Evolutionary conservation across 2,329 filamentous ascomycete species (phyloP).

Genomic region (Neurospora sp.): DNA sequence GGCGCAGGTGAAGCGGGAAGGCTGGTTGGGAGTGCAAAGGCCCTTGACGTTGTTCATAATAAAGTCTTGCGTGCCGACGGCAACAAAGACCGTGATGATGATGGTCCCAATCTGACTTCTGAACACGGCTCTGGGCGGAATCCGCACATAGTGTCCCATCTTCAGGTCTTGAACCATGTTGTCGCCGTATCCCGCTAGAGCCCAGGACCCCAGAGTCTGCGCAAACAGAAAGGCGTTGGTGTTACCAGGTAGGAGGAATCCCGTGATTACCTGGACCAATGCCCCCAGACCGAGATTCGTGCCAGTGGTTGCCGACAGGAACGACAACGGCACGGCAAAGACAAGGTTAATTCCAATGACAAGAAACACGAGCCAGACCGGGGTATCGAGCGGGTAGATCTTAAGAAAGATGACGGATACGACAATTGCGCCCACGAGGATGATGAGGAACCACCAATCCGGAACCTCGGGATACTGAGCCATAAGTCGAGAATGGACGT

Average conservation of each 20-base stretch:
- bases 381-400: conserved; percentile 23
- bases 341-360: conserved; percentile 28
- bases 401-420: conserved; percentile 24
- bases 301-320: conserved; percentile 34
- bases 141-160: conserved; percentile 32
- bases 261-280: conserved; percentile 33
- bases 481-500: conserved; percentile 34
- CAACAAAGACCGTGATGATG: conserved; percentile 30
- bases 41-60: conserved; percentile 28
- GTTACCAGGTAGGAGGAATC: conserved; percentile 22
- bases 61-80: conserved; percentile 31
- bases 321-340: conserved; percentile 32
- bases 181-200: conserved; percentile 31
- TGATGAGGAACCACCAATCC: conserved; percentile 38
- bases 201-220: conserved; percentile 30
- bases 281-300: conserved; percentile 32
- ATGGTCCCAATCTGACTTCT: conserved; percentile 33
- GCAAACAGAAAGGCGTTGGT: conserved; percentile 28
- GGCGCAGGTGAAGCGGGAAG: conserved; percentile 22
- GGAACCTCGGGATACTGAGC: conserved; percentile 34
- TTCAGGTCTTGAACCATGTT: conserved; percentile 32
- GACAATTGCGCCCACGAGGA: conserved; percentile 22
- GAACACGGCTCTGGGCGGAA: conserved; percentile 31
- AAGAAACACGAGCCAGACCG: conserved; percentile 23
- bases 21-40: conserved; percentile 19